Percentiles rank a stretch among this genome's conserved stretches.
phyloP scores from a whole-genome alignment of 805 yeast species.

The Starmerella apis region DNA sequence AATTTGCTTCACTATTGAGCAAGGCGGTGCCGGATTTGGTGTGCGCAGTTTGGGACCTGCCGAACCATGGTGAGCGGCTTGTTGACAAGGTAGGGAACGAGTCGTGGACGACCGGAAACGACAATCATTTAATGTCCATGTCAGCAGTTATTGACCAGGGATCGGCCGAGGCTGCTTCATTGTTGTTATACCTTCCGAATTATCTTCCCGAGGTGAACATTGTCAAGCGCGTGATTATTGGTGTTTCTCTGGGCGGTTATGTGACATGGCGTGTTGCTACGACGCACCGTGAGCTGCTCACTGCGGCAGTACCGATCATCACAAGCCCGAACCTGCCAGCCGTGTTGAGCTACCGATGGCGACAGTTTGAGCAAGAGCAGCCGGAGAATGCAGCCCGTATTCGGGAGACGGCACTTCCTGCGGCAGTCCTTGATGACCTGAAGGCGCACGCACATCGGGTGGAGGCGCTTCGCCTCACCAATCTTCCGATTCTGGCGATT shows the following conservation, averaged over 20 bases:
- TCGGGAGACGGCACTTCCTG: slow-evolving; percentile 16
- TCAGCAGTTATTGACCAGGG: slow-evolving; percentile 40
- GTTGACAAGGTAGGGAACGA: slow-evolving; percentile 33
- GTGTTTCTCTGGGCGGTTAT: slow-evolving; percentile 51
- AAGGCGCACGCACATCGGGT: background rate
- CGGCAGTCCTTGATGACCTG: slow-evolving; percentile 2
- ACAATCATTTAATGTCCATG: slow-evolving; percentile 44
- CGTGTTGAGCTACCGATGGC: slow-evolving; percentile 36
- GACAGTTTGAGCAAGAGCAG: slow-evolving; percentile 11
- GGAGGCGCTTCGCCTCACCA: slow-evolving; percentile 8
- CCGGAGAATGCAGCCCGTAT: slow-evolving; percentile 16
- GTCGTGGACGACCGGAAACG: slow-evolving; percentile 42
- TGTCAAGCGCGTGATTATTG: slow-evolving; percentile 34
- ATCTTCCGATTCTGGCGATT: slow-evolving; percentile 27
- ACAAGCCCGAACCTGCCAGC: slow-evolving; percentile 42
- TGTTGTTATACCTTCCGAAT: slow-evolving; percentile 39
- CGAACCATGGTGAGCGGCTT: slow-evolving; percentile 47
- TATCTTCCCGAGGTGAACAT: slow-evolving; percentile 28
- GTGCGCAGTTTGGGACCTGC: slow-evolving; percentile 42
- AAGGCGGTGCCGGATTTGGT: slow-evolving; percentile 27
- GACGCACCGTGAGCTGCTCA: slow-evolving; percentile 32
- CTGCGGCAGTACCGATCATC: slow-evolving; percentile 40
- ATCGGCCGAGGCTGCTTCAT: slow-evolving; percentile 37
- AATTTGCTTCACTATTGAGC: slow-evolving; percentile 31
- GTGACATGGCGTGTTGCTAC: slow-evolving; percentile 39